Evolutionary conservation across 352 stramenopile genomes (phyloP), one percentile per base, ranked within the genome.

Genomic region (Aphanomyces stellatus): DNA sequence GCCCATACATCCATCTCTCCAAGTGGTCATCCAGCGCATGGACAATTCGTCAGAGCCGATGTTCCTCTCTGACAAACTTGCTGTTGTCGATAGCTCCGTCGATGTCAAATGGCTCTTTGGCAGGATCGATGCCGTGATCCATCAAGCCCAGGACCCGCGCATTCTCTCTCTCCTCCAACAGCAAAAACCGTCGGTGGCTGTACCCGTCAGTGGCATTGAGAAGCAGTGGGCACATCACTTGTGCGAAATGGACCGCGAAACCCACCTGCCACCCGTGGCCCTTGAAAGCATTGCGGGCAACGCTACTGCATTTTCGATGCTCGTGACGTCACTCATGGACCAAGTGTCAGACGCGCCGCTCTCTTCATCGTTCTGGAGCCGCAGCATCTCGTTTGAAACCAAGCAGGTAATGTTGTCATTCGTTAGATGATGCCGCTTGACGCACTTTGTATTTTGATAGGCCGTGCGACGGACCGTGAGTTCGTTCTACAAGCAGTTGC

Each of bases 401-500:
- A 56, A 11, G 15, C 7, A 40, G 11, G 0, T 2, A 46, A 22
- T 41, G 15, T 5, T 46, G 13, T 46, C 13, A 11, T 46, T 0
- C 37, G n/a, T 46, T 46, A n/a, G n/a, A n/a, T n/a, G n/a, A n/a
- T 46, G 13, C n/a, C 13, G 37, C 2, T 19, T 46, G 1, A 46
- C 37, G n/a, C n/a, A 19, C n/a, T 2, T 46, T n/a, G n/a, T n/a
- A n/a, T n/a, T n/a, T n/a, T n/a, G n/a, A 2, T 67, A 67, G 60
- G 60, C 60, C 24, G n/a, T 51, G 17, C 60, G 60, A 46, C 60
- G 60, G 22, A 41, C 60, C 2, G 85, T 90, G 30, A 72, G 67
- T 13, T 69, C 77, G 2, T 80, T 93, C 62, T 89, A 93, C 57
- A 76, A 65, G 19, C 80, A 85, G 55, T 51, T 93, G 22, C 85